Base-by-base conservation (phyloP, 169 alveolate genomes). In the Plasmodium inui region DNA sequence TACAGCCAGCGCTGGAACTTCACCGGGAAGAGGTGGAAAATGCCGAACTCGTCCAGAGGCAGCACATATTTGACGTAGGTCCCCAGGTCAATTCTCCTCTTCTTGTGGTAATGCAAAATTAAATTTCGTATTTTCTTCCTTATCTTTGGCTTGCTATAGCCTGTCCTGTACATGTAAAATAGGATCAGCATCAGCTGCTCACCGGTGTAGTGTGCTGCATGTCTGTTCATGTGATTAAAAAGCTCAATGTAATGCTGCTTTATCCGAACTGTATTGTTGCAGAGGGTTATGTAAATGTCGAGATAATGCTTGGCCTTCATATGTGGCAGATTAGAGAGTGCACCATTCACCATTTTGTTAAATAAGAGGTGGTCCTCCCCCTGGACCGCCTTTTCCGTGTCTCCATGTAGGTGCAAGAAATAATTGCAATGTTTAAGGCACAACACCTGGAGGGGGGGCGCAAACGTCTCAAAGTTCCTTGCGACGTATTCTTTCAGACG, bases 151-250 rank as follows among this genome's bases (percentile, higher is more conserved):
- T 89, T 89, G 73, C 94, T 89, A 79, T 79, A 89, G 22, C 94
- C 94, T 78, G 94, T 89, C 78, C 82, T 89, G 82, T 89, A 89
- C 94, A 89, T 89, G 82, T 89, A 89, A 78, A 79, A 89, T 12
- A 89, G 94, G 61, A 89, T 89, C 37, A 80, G 22, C 44, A 89
- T 78, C 28, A 89, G 72, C 34, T 89, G 88, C 37, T 89, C 94
- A 39, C n/a, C 37, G 57, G 30, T 78, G 53, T 79, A 89, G 34
- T 32, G 53, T 6, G 41, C 17, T 6, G 94, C 94, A 57, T 30
- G 72, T 30, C 73, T 89, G 61, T 89, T 89, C 88, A 89, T 89
- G 73, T 89, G 74, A 89, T 89, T 78, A 79, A 89, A 89, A 6
- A 89, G 50, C 46, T 89, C 32, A 57, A 89, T 89, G 73, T 89